Evolutionary conservation across 1,139 yeast genomes (phyloP).

Genomic region (Williopsis jadinii): DNA sequence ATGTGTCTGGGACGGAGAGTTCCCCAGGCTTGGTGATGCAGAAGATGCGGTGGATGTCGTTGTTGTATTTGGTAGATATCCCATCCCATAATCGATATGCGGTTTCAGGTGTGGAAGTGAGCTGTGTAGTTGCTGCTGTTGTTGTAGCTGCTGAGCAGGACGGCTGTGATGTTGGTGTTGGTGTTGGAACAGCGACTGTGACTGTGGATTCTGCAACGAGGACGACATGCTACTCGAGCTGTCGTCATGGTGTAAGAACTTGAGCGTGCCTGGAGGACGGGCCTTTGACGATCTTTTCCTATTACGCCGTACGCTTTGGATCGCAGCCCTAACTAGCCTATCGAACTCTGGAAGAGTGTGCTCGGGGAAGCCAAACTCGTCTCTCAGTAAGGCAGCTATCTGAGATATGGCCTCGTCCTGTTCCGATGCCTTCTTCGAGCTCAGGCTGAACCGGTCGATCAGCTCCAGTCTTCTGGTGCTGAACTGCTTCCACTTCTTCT

Average conservation of each 20-base stretch:
- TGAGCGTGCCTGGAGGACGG: background rate
- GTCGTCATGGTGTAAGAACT: background rate
- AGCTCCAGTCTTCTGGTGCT: constrained; percentile 83
- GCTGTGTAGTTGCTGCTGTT: constrained; percentile 3
- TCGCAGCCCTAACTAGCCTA: constrained; percentile 85
- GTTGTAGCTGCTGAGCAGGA: background rate
- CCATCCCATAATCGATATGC: constrained; percentile 1
- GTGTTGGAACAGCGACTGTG: constrained; percentile 1
- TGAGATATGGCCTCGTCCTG: constrained; percentile 75
- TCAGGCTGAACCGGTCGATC: constrained; percentile 72
- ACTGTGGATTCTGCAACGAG: background rate
- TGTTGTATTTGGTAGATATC: too few species aligned
- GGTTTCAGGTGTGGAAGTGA: background rate
- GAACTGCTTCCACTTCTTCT: constrained; percentile 79
- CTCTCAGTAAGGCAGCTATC: constrained; percentile 69
- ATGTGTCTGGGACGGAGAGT: constrained; percentile 10
- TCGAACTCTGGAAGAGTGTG: constrained; percentile 68
- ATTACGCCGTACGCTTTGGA: constrained; percentile 71
- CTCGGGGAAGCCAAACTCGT: constrained; percentile 66
- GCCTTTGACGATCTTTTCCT: constrained; percentile 44
- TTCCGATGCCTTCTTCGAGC: constrained; percentile 82
- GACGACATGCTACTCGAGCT: constrained; percentile 3
- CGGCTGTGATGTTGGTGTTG: background rate
- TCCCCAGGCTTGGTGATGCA: constrained; percentile 10
- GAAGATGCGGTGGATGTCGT: constrained; percentile 4